A percentile compares a stretch with the other conserved stretches of the same genome.
phyloP scores from a whole-genome alignment of 2,329 filamentous ascomycete genomes.

The Fusarium decemcellulare region DNA sequence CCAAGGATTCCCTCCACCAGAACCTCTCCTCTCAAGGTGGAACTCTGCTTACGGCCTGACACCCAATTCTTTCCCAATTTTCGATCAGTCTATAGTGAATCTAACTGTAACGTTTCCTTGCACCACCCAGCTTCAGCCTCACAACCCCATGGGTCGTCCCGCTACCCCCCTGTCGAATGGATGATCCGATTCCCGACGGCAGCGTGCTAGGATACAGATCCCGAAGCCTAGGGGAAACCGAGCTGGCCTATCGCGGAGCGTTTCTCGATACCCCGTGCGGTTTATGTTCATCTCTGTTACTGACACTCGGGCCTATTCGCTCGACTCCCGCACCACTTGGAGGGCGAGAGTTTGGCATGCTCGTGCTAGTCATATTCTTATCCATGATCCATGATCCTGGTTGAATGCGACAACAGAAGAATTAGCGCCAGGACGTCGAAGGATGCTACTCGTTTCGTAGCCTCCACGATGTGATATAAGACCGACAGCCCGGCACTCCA shows the following conservation, averaged over 20 bases:
- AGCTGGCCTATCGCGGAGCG: conserved; percentile 17
- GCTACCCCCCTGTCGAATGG: conserved; percentile 11
- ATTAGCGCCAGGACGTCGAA: neutral
- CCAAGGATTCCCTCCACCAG: neutral
- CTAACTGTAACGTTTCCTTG: neutral
- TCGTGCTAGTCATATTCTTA: neutral
- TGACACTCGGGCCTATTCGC: neutral
- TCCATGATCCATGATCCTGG: neutral
- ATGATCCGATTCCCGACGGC: conserved; percentile 24
- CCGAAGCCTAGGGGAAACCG: neutral
- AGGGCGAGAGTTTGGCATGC: neutral
- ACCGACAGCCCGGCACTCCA: neutral
- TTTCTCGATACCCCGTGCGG: neutral
- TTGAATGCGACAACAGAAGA: neutral
- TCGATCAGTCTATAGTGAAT: neutral
- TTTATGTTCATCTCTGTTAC: conserved; percentile 10
- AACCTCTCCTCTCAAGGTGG: neutral
- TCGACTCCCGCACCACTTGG: neutral
- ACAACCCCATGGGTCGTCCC: conserved; percentile 26
- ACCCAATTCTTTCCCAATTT: neutral
- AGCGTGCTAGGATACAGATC: neutral
- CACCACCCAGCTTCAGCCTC: conserved; percentile 22
- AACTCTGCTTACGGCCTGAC: conserved; percentile 4
- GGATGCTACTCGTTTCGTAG: neutral
- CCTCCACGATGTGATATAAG: conserved; percentile 14